phyloP scores from a whole-genome alignment of 129 eudicot genomes.

The Artemisia annua region DNA sequence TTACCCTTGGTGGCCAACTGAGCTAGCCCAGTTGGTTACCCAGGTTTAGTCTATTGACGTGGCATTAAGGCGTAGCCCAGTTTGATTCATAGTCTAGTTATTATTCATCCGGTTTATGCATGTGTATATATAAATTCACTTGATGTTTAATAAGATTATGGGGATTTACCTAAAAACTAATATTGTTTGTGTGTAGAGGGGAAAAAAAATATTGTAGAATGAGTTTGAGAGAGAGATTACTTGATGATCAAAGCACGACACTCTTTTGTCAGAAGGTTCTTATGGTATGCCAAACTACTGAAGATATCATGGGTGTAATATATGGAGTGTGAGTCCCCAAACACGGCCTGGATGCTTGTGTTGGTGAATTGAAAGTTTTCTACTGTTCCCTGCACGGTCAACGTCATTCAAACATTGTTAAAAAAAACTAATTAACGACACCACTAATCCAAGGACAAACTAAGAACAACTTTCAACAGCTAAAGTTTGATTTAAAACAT shows the following conservation, averaged over 20 bases:
- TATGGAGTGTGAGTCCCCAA: slow-evolving; percentile 23
- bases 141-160: too few relatives aligned
- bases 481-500: background rate
- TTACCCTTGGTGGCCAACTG: too few relatives aligned
- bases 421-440: background rate
- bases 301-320: slow-evolving; percentile 28
- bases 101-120: too few relatives aligned
- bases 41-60: too few relatives aligned
- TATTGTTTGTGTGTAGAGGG: background rate
- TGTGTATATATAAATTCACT: too few relatives aligned
- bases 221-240: slow-evolving; percentile 19
- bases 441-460: background rate
- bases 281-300: slow-evolving; percentile 26
- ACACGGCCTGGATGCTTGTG: slow-evolving; percentile 17
- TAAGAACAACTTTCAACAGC: background rate
- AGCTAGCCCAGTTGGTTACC: too few relatives aligned
- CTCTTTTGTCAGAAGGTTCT: slow-evolving; percentile 17
- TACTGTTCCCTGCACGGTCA: slow-evolving; percentile 25
- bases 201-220: background rate
- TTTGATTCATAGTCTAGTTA: too few relatives aligned
- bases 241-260: slow-evolving; percentile 35
- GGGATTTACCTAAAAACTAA: too few relatives aligned
- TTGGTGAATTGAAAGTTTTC: slow-evolving; percentile 18
- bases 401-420: background rate
- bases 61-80: too few relatives aligned